These are phyloP conservation scores for Fusarium begoniae DNA, from an alignment of 2,329 filamentous ascomycete genomes.

Conservation along the genomic window DNA sequence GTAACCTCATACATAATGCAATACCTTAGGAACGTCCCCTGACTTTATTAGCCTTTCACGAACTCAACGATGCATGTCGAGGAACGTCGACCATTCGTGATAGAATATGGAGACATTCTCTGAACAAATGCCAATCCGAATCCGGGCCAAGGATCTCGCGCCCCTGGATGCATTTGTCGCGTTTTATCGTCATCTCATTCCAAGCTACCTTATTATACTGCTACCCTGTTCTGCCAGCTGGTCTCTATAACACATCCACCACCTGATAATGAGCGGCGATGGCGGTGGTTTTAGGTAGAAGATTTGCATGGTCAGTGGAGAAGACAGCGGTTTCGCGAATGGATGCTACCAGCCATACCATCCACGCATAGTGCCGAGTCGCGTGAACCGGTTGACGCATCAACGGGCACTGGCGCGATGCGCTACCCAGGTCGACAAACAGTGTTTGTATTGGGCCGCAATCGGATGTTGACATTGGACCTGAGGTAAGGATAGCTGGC, in stretches of 20 bases:
- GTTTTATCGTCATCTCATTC: slow-evolving; percentile 7
- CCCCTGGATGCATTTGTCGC: not conserved
- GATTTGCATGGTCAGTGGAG: slow-evolving; percentile 27
- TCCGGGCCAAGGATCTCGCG: slow-evolving; percentile 21
- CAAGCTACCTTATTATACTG: not conserved
- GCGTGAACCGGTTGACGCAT: slow-evolving; percentile 35
- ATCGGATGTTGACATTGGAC: slow-evolving; percentile 14
- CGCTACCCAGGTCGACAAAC: not conserved
- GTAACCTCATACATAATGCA: slow-evolving; percentile 17
- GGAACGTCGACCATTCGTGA: slow-evolving; percentile 29
- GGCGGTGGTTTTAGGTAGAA: slow-evolving; percentile 31
- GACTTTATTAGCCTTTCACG: slow-evolving; percentile 25
- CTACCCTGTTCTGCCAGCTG: slow-evolving; percentile 4
- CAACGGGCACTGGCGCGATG: slow-evolving; percentile 27
- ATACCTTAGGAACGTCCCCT: slow-evolving; percentile 24
- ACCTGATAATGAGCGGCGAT: slow-evolving; percentile 24
- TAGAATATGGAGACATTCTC: slow-evolving; percentile 26
- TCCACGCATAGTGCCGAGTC: slow-evolving; percentile 5
- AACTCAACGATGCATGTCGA: slow-evolving; percentile 27
- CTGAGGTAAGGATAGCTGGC: not conserved
- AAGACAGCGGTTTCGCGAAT: slow-evolving; percentile 9
- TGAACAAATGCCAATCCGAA: slow-evolving; percentile 14
- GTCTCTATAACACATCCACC: slow-evolving; percentile 23
- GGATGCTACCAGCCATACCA: slow-evolving; percentile 13
- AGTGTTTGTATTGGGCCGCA: slow-evolving; percentile 8